Percentiles rank a stretch among this genome's conserved stretches.
These are phyloP conservation scores for Xerocomus amazonicus DNA, from an alignment of 1,284 basidiomycete species.

Conservation along the genomic window DNA sequence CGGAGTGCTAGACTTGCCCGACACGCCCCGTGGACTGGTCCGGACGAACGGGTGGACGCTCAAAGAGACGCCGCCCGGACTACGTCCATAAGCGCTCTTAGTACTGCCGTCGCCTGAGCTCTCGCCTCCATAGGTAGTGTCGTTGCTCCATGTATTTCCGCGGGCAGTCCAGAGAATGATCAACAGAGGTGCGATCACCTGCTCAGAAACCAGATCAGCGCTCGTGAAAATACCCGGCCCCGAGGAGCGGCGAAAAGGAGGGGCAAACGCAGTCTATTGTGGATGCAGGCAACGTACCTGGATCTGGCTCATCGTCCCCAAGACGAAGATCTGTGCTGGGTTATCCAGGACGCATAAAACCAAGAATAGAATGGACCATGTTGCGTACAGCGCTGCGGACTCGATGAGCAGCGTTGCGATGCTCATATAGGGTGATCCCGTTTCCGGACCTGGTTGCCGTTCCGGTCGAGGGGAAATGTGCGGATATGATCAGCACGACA, in stretches of 20 bases:
- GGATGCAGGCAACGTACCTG: constrained; percentile 23
- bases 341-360: constrained; percentile 21
- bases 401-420: constrained; percentile 26
- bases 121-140: neutral
- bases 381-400: constrained; percentile 29
- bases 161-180: constrained; percentile 27
- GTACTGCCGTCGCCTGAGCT: neutral
- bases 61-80: neutral
- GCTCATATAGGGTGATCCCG: constrained; percentile 23
- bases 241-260: neutral
- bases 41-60: neutral
- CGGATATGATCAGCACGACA: neutral
- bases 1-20: neutral
- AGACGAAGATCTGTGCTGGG: constrained; percentile 25
- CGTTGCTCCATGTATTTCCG: constrained; percentile 18
- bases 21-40: neutral
- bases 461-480: too few species aligned
- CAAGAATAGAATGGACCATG: constrained; percentile 28
- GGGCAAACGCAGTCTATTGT: too few species aligned
- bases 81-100: neutral
- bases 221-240: too few species aligned
- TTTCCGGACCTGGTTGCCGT: constrained; percentile 11
- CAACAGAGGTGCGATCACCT: constrained; percentile 29
- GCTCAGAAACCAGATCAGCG: neutral
- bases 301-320: constrained; percentile 28